Evolutionary conservation across 1,284 basidiomycete genomes (phyloP).

Genomic region (Cutaneotrichosporon spelunceum): DNA sequence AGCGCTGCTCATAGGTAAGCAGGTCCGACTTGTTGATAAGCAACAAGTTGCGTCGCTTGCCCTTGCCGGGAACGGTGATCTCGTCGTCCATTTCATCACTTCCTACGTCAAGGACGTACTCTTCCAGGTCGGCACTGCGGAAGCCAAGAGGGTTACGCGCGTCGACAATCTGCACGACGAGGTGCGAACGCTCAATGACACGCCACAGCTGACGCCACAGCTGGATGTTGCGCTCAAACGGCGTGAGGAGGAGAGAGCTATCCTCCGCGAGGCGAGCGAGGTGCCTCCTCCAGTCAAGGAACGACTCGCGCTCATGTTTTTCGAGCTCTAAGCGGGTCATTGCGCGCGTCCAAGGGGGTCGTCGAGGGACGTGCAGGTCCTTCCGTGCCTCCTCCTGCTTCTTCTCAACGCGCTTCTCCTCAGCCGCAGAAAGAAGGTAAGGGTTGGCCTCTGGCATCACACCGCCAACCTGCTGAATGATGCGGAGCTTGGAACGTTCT

Average conservation of each 20-base stretch:
- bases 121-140: conserved; percentile 85
- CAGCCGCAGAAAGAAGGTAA: conserved; percentile 76
- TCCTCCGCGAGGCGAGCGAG: conserved; percentile 65
- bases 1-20: conserved; percentile 82
- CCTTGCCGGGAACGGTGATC: conserved; percentile 63
- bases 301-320: conserved; percentile 78
- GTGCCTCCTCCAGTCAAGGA: conserved; percentile 84
- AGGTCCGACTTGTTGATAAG: conserved; percentile 97
- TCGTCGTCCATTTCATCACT: conserved; percentile 57
- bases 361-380: conserved; percentile 70
- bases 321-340: conserved; percentile 77
- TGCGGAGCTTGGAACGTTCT: conserved; percentile 90
- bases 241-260: conserved; percentile 73
- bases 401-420: conserved; percentile 70
- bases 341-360: conserved; percentile 74
- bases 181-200: conserved; percentile 86
- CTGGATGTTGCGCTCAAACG: conserved; percentile 93
- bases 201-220: conserved; percentile 97
- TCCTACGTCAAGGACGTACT: conserved; percentile 81
- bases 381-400: conserved; percentile 71
- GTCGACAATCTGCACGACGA: conserved; percentile 93
- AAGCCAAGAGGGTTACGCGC: conserved; percentile 88
- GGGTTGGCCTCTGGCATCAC: conserved; percentile 65
- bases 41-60: conserved; percentile 69
- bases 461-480: conserved; percentile 67